Evolutionary conservation across 805 yeast species (phyloP).

Genomic region (Myxozyma neotropica): DNA sequence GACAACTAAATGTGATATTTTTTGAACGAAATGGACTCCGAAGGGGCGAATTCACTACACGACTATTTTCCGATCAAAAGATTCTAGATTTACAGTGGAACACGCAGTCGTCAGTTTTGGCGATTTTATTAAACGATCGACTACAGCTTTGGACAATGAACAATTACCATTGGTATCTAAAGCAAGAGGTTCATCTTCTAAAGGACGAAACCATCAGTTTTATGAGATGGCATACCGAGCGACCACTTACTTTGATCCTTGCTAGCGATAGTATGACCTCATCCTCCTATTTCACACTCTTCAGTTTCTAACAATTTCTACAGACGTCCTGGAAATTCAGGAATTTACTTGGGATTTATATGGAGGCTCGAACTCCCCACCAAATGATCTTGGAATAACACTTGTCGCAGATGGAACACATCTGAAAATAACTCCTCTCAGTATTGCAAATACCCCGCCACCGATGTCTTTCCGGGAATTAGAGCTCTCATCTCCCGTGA

Average conservation of each 20-base stretch:
- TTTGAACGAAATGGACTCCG: constrained; percentile 92
- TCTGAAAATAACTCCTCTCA: constrained; percentile 76
- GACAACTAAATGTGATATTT: constrained; percentile 54
- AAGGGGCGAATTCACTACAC: constrained; percentile 78
- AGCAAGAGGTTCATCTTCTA: constrained; percentile 64
- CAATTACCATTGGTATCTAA: constrained; percentile 94
- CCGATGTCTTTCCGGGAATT: constrained; percentile 79
- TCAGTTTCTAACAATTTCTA: not conserved
- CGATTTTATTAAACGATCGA: constrained; percentile 61
- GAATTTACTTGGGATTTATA: constrained; percentile 66
- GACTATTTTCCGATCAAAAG: constrained; percentile 41
- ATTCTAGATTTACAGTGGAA: constrained; percentile 74
- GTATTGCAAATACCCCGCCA: constrained; percentile 90
- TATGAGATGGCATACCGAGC: constrained; percentile 83
- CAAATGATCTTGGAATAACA: constrained; percentile 75
- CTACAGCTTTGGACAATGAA: constrained; percentile 90
- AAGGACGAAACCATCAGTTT: constrained; percentile 38
- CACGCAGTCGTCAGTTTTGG: constrained; percentile 72
- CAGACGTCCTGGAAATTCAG: constrained; percentile 53
- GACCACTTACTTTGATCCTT: constrained; percentile 71
- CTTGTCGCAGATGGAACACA: constrained; percentile 74
- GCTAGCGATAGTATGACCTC: constrained; percentile 44
- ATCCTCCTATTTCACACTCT: not conserved
- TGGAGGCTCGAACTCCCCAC: constrained; percentile 68
- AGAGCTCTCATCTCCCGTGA: constrained; percentile 55